Conservation (phyloP, 2,329 filamentous ascomycete genomes). For the Colletotrichum sp. region DNA sequence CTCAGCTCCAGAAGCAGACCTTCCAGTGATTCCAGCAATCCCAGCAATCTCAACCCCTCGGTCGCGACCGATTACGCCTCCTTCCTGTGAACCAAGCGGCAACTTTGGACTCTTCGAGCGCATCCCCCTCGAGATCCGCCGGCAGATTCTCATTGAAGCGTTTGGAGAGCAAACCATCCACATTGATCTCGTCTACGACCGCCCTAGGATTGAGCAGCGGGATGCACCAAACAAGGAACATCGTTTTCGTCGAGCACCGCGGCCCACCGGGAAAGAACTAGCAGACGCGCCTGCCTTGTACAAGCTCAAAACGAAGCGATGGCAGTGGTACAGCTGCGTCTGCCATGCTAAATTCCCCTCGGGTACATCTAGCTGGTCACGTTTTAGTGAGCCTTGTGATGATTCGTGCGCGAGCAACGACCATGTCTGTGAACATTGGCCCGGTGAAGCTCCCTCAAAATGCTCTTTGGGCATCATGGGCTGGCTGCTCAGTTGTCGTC, state of each 20-base stretch:
- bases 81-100: neutral
- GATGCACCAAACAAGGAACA: slow-evolving; percentile 5
- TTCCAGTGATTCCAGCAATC: neutral
- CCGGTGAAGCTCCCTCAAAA: neutral
- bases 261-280: neutral
- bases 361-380: neutral
- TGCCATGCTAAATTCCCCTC: neutral
- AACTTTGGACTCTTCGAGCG: neutral
- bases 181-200: slow-evolving; percentile 26
- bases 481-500: slow-evolving; percentile 8
- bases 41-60: neutral
- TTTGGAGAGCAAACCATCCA: slow-evolving; percentile 27
- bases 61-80: neutral
- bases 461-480: slow-evolving; percentile 10
- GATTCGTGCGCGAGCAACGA: neutral
- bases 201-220: neutral
- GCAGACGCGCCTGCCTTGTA: neutral
- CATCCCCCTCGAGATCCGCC: slow-evolving; percentile 37
- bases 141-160: slow-evolving; percentile 30
- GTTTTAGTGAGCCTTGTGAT: neutral
- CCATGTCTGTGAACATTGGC: neutral
- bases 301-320: neutral
- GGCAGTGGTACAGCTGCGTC: slow-evolving; percentile 13
- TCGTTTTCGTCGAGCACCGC: neutral
- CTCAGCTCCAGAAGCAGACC: neutral